A percentile compares a stretch with the other conserved stretches of the same genome.
These are phyloP conservation scores for Triticum urartu DNA, from an alignment of 176 grass and related monocot species.

Conservation along the genomic window DNA sequence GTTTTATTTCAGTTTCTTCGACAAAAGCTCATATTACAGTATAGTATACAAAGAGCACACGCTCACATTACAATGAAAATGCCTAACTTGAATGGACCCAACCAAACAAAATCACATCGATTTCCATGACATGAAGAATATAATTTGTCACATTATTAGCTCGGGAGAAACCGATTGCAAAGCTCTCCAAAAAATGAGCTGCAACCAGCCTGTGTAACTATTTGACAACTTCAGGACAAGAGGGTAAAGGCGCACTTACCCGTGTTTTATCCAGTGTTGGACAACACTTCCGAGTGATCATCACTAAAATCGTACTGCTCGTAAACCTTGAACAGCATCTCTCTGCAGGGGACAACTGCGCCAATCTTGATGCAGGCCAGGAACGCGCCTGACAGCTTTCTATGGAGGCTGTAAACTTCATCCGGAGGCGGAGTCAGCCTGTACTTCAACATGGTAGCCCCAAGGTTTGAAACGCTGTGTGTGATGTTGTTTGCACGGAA, in stretches of 20 bases:
- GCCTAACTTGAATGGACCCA: background rate
- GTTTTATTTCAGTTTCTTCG: background rate
- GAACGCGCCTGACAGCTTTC: conserved; percentile 95
- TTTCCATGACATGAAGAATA: background rate
- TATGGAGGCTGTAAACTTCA: conserved; percentile 89
- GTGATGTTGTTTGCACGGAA: conserved; percentile 80
- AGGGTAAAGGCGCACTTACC: background rate
- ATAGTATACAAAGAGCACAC: background rate
- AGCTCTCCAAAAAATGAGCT: conserved; percentile 46
- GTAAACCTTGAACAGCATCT: conserved; percentile 67
- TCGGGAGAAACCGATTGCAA: background rate
- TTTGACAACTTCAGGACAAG: background rate
- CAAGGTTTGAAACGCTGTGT: conserved; percentile 74
- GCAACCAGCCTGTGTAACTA: conserved; percentile 14
- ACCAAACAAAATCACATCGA: conserved; percentile 3
- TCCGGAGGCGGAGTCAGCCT: conserved; percentile 84
- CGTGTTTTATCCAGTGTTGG: conserved; percentile 38
- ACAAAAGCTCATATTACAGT: background rate
- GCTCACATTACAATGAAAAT: background rate
- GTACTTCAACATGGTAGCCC: conserved; percentile 92
- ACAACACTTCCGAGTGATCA: conserved; percentile 32
- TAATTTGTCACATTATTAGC: background rate
- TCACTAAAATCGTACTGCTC: conserved; percentile 57
- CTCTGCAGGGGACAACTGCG: conserved; percentile 83
- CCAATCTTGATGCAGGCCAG: conserved; percentile 92